Evolutionary conservation across 352 stramenopile genomes (phyloP), one percentile per base, ranked within the genome.

Genomic region (Pythium vanterpoolii): DNA sequence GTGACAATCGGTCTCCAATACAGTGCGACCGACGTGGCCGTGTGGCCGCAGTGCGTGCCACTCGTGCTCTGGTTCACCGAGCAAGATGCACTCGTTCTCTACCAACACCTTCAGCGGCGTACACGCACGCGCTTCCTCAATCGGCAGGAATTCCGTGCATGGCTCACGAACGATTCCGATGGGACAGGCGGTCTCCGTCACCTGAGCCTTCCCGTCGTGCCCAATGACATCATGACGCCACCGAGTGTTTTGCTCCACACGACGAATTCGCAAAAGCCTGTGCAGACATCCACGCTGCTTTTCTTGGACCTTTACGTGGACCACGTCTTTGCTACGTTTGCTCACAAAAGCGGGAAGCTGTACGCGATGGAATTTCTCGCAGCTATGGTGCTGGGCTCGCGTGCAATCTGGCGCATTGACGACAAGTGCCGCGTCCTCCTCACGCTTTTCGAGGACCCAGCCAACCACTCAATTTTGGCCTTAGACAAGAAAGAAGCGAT

Each of bases 361-460:
- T 89, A 79, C 26, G 80, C 71, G 10, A 65, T 86, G 36, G 78
- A 89, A 44, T 87, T 89, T 30, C 68, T 90, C 28, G 76, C 78
- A 6, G 71, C 73, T 1, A 71, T 89, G 44, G 72, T 84, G 0
- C 51, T 90, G 0, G 63, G 74, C 14, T 90, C 80, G 6, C 73
- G 73, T 36, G 78, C 78, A 56, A 87, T 90, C 39, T 90, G 80
- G 80, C 61, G 65, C 10, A 54, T 74, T 2, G 66, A 86, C 9
- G 70, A 90, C 23, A 90, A 90, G 51, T 43, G 77, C 39, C 56
- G 58, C 38, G 47, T 89, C 51, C 49, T 90, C 16, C 60, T 86
- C 8, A 62, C 75, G 49, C 49, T 90, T 14, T 90, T 90, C 54
- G 68, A 83, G 39, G 73, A 87, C 36, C 46, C 46, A 9, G 54